These are phyloP conservation scores for Aspergillus bridgeri DNA, from an alignment of 495 filamentous ascomycete species.

Conservation along the genomic window DNA sequence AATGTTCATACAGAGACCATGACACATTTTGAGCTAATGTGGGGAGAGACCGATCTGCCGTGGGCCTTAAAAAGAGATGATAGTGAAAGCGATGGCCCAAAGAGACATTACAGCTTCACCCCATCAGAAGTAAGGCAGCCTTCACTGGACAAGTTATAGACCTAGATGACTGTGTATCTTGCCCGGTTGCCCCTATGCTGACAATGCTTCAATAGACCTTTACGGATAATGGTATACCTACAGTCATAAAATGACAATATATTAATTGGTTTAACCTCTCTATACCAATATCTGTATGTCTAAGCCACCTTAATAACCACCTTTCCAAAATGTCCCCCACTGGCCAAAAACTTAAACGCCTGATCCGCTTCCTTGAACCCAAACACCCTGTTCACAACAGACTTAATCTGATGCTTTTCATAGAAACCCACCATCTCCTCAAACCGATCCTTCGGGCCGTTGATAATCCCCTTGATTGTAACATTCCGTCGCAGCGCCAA, in stretches of 20 bases:
- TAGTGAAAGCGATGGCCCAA: too few relatives aligned
- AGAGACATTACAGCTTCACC: too few relatives aligned
- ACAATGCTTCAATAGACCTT: too few relatives aligned
- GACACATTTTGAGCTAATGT: too few relatives aligned
- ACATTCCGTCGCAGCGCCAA: constrained; percentile 47
- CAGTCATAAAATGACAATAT: not conserved
- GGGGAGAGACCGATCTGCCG: too few relatives aligned
- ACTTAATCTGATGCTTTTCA: constrained; percentile 57
- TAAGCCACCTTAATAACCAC: constrained; percentile 46
- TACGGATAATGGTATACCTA: not conserved
- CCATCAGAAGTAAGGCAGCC: too few relatives aligned
- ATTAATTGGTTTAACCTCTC: too few relatives aligned
- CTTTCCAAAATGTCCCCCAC: constrained; percentile 74
- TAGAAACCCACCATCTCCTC: constrained; percentile 61
- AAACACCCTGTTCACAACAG: constrained; percentile 61
- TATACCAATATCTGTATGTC: not conserved
- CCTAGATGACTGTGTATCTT: too few relatives aligned
- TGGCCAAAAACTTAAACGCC: constrained; percentile 53
- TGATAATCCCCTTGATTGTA: constrained; percentile 58
- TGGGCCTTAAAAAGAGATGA: too few relatives aligned
- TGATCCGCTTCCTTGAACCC: constrained; percentile 51
- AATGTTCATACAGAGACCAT: too few relatives aligned
- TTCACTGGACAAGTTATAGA: too few relatives aligned
- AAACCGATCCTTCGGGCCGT: constrained; percentile 56
- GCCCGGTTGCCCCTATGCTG: too few relatives aligned